These are phyloP conservation scores for Xylaria sp. DNA, from an alignment of 2,329 filamentous ascomycete genomes.

Conservation along the genomic window DNA sequence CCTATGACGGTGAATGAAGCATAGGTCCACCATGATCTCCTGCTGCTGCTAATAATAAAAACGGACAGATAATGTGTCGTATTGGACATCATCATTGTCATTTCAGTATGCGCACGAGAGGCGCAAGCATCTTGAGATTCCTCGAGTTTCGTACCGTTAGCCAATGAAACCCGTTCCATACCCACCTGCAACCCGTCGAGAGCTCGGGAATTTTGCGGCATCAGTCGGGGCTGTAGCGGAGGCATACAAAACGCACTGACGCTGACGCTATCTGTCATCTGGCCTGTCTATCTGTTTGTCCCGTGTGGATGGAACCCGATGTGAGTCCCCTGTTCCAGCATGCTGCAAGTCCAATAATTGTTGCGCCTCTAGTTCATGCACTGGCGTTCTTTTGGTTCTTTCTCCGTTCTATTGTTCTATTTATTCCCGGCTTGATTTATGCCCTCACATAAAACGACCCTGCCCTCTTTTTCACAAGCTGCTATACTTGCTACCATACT, in stretches of 20 bases:
- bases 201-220: slow-evolving; percentile 21
- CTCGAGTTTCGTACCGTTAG: slow-evolving; percentile 19
- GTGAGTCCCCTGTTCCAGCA: slow-evolving; percentile 34
- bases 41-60: neutral
- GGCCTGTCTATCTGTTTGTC: slow-evolving; percentile 23
- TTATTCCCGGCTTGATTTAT: slow-evolving; percentile 9
- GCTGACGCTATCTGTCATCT: slow-evolving; percentile 27
- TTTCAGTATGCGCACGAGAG: slow-evolving; percentile 12
- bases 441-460: slow-evolving; percentile 1
- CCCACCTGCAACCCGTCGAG: neutral
- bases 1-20: neutral
- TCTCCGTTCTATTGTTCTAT: slow-evolving; percentile 23
- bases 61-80: neutral
- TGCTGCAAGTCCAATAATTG: slow-evolving; percentile 28
- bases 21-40: neutral
- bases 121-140: slow-evolving; percentile 15
- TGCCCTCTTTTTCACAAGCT: neutral
- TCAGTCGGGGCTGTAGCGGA: slow-evolving; percentile 13
- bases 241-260: slow-evolving; percentile 9
- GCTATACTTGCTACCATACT: neutral
- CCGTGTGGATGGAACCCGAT: slow-evolving; percentile 35
- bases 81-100: neutral
- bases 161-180: slow-evolving; percentile 17
- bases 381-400: slow-evolving; percentile 35
- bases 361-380: slow-evolving; percentile 38